These are phyloP conservation scores for Pueraria montana DNA, from an alignment of 306 rosid genomes.

Conservation along the genomic window DNA sequence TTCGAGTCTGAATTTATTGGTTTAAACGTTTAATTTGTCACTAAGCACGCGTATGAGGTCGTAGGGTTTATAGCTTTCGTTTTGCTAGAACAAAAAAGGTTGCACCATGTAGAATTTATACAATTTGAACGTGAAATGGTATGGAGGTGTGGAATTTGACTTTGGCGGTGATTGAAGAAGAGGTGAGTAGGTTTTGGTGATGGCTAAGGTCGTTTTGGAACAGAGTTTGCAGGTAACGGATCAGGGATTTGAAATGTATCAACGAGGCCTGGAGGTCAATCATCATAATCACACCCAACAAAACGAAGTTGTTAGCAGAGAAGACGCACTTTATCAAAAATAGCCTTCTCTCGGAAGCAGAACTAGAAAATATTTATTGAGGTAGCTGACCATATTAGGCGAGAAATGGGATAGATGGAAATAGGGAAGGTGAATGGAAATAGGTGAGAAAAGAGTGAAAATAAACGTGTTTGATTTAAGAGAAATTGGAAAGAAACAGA, in stretches of 20 bases:
- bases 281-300: not conserved
- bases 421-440: too few species aligned
- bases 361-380: not conserved
- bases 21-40: not conserved
- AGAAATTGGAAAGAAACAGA: too few species aligned
- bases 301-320: not conserved
- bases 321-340: not conserved
- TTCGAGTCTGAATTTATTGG: not conserved
- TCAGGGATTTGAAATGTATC: not conserved
- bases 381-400: not conserved
- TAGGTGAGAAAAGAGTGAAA: too few species aligned
- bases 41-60: not conserved
- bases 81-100: not conserved
- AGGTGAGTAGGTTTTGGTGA: not conserved
- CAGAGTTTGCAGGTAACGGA: not conserved
- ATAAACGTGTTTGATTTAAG: too few species aligned
- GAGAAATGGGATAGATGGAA: too few species aligned
- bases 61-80: conserved; percentile 14
- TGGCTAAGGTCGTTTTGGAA: not conserved
- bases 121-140: not conserved
- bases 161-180: conserved; percentile 6
- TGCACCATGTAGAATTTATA: not conserved
- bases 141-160: conserved; percentile 14
- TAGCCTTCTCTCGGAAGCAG: not conserved
- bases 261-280: not conserved